Base-by-base conservation (phyloP, 2,329 filamentous ascomycete species). In the Aspergillus ruber region DNA sequence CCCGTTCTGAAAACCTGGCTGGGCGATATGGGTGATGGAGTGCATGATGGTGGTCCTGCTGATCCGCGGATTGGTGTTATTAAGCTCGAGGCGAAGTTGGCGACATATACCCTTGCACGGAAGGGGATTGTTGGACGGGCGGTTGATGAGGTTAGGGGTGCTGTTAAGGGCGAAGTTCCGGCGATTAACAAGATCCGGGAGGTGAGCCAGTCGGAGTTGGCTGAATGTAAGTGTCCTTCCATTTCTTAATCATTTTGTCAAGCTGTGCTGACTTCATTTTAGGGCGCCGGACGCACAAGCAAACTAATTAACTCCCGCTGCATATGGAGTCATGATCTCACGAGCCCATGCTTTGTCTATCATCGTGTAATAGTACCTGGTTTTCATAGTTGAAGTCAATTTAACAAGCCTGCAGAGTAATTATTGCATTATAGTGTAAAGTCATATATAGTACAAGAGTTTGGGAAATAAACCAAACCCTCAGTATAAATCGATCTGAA, bases 31-130 rank as follows among this genome's bases (percentile, higher is more conserved):
- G 86, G 84, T 18, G 89, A 94, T 54, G 89, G 88, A 42, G 82
- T 77, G 49, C 90, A 95, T 63, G 86, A 95, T 56, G 90, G 89
- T 21, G 84, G 86, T 1, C 83, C 84, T 51, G 80, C 88, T 1
- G 90, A 95, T 61, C 89, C 90, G 10, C 78, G 90, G 18, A 88
- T 95, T 55, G 87, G 82, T 35, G 70, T 95, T 53, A 95, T 95
- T 59, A 83, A 82, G 48, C 83, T 95, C 52, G 83, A 83, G 73
- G 79, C 84, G 13, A 76, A 78, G 56, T 85, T 86, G 1, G 84
- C 82, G 1, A 88, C 86, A 3, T 93, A 93, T 61, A 79, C 85
- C 4, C 67, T 88, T 35, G 74, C 75, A 21, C 74, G 76, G 50
- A 83, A 81, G 65, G 86, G 81, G 42, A 63, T 84, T 1, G 48